These are phyloP conservation scores for Microsporum audouinii DNA, from an alignment of 2,329 filamentous ascomycete species.

Conservation along the genomic window DNA sequence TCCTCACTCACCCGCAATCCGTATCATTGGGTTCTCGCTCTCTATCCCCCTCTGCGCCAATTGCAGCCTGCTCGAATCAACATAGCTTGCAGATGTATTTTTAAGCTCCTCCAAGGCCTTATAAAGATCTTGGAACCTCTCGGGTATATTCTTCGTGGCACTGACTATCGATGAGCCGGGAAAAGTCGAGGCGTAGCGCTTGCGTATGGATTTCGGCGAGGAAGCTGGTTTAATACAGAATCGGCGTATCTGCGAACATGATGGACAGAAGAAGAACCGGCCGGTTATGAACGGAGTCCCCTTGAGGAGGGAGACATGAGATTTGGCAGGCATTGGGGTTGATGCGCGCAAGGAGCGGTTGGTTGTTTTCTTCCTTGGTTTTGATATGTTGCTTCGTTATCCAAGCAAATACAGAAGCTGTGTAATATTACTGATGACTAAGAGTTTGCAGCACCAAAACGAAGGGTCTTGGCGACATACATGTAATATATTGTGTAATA, in stretches of 20 bases:
- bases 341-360: neutral
- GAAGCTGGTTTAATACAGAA: conserved; percentile 7
- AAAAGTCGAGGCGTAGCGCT: conserved; percentile 25
- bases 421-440: neutral
- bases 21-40: conserved; percentile 41
- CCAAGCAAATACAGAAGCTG: neutral
- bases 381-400: neutral
- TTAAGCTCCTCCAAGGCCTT: conserved; percentile 42
- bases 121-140: conserved; percentile 43
- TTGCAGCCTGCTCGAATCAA: conserved; percentile 49
- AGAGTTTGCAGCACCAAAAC: neutral
- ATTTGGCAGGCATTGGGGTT: conserved; percentile 28
- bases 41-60: conserved; percentile 49
- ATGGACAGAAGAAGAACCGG: conserved; percentile 29
- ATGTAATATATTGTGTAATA: neutral
- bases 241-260: conserved; percentile 30
- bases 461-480: neutral
- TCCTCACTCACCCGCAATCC: conserved; percentile 41
- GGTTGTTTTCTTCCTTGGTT: neutral
- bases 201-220: conserved; percentile 1
- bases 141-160: conserved; percentile 42
- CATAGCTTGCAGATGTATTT: conserved; percentile 42
- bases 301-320: conserved; percentile 27
- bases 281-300: conserved; percentile 23
- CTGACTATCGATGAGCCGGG: conserved; percentile 45